Percentiles rank a stretch among this genome's conserved stretches.
Conservation (phyloP, 495 filamentous ascomycete genomes). For the Tetracladium marchalianum region DNA sequence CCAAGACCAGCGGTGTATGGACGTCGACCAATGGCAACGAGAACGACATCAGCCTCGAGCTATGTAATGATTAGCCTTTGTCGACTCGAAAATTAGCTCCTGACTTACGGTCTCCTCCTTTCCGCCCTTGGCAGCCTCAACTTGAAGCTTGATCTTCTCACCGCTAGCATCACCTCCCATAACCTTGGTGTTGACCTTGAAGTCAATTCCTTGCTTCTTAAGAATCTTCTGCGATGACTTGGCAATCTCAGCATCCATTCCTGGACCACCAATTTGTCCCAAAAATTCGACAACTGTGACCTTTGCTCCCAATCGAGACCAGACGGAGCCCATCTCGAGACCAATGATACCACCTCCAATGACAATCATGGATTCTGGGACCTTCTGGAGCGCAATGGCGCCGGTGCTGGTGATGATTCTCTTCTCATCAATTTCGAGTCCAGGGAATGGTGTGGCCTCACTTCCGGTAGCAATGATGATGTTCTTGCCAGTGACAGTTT, state of each 20-base stretch:
- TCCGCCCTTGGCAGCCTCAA: constrained; percentile 92
- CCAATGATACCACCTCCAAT: constrained; percentile 99
- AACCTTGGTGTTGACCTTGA: constrained; percentile 97
- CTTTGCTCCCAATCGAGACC: constrained; percentile 85
- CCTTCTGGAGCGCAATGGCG: constrained; percentile 76
- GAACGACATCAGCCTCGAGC: constrained; percentile 92
- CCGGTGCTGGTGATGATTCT: constrained; percentile 93
- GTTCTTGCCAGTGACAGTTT: constrained; percentile 78
- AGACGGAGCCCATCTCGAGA: constrained; percentile 97
- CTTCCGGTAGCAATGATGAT: constrained; percentile 94
- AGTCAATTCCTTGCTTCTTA: constrained; percentile 94
- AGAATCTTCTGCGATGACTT: constrained; percentile 91
- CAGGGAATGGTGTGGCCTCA: constrained; percentile 93
- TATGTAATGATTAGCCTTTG: constrained; percentile 23
- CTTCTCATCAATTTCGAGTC: constrained; percentile 93
- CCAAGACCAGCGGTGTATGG: constrained; percentile 89
- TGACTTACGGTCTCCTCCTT: constrained; percentile 75
- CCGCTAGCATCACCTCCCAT: constrained; percentile 70
- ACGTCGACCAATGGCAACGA: constrained; percentile 91
- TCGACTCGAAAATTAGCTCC: not conserved
- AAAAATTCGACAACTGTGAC: constrained; percentile 97
- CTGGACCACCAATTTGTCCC: constrained; percentile 90
- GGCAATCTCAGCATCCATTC: constrained; percentile 91
- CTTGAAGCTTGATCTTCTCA: constrained; percentile 63
- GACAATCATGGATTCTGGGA: constrained; percentile 95